A percentile compares a stretch with the other conserved stretches of the same genome.
These are phyloP conservation scores for Pseudisothecium myosuroides DNA, from an alignment of 225 moss, liverwort and hornwort genomes.

Conservation along the genomic window DNA sequence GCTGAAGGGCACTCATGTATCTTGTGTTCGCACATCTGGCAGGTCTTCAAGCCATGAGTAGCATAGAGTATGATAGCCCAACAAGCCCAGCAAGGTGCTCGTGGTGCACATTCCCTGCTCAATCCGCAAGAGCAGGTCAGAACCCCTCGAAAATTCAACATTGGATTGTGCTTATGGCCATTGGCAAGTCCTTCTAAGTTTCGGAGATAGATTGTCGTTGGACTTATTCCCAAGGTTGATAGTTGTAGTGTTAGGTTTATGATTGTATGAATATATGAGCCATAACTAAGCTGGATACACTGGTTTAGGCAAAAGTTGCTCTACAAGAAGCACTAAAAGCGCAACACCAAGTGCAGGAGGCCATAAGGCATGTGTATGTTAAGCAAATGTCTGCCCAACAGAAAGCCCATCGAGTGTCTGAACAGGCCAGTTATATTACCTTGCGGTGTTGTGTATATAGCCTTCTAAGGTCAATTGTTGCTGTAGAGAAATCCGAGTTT, in stretches of 20 bases:
- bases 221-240: neutral
- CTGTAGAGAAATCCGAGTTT: no score
- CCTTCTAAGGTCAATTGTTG: neutral
- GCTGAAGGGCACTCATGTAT: neutral
- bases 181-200: neutral
- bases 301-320: slow-evolving; percentile 15
- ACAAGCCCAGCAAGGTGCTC: neutral
- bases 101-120: neutral
- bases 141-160: neutral
- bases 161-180: neutral
- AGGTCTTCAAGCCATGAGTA: neutral
- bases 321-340: slow-evolving; percentile 19
- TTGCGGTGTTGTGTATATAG: neutral
- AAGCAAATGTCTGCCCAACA: slow-evolving; percentile 28
- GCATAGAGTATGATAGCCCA: neutral
- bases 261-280: neutral
- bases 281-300: neutral
- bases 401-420: slow-evolving; percentile 13
- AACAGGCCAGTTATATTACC: slow-evolving; percentile 1
- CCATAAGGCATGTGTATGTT: slow-evolving; percentile 3
- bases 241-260: neutral
- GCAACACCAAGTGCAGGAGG: slow-evolving; percentile 13
- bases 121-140: neutral
- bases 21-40: neutral
- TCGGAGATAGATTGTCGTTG: neutral